These are phyloP conservation scores for Calocybe cyanea DNA, from an alignment of 768 basidiomycete genomes.

Conservation along the genomic window DNA sequence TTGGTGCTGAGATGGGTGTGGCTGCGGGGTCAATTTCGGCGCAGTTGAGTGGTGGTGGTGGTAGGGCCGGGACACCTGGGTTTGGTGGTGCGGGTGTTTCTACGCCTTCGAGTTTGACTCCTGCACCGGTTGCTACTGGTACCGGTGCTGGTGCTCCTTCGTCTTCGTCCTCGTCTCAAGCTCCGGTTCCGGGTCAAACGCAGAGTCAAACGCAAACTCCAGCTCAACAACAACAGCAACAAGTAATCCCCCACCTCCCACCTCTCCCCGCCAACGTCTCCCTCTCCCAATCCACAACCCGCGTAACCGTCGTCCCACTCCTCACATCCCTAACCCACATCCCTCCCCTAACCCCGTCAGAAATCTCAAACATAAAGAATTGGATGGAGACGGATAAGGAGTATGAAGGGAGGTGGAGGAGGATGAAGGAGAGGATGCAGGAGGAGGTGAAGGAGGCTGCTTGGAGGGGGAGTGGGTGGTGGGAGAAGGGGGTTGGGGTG, in stretches of 20 bases:
- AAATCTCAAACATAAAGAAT: slow-evolving; percentile 48
- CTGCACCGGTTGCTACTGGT: not conserved
- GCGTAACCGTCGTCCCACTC: slow-evolving; percentile 59
- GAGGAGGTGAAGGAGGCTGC: slow-evolving; percentile 30
- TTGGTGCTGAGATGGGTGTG: not conserved
- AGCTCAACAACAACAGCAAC: not conserved
- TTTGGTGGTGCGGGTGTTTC: not conserved
- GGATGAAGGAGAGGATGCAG: slow-evolving; percentile 43
- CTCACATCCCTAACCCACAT: slow-evolving; percentile 48
- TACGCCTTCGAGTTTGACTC: slow-evolving; percentile 9
- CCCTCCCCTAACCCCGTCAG: slow-evolving; percentile 45
- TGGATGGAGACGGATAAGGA: slow-evolving; percentile 51
- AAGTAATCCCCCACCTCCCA: slow-evolving; percentile 20
- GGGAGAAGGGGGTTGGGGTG: slow-evolving; percentile 48
- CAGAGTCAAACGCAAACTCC: slow-evolving; percentile 13
- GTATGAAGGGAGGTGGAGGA: slow-evolving; percentile 6
- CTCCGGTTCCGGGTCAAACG: not conserved
- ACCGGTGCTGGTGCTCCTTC: not conserved
- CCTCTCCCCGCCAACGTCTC: slow-evolving; percentile 39
- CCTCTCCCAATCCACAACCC: slow-evolving; percentile 56
- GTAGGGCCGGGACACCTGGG: too few species aligned
- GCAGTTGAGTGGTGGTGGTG: too few species aligned
- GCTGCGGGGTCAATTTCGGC: not conserved
- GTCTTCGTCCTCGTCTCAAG: slow-evolving; percentile 3
- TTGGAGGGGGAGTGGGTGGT: slow-evolving; percentile 40